phyloP scores from a whole-genome alignment of 257 asterid genomes.

The Ballota nigra region DNA sequence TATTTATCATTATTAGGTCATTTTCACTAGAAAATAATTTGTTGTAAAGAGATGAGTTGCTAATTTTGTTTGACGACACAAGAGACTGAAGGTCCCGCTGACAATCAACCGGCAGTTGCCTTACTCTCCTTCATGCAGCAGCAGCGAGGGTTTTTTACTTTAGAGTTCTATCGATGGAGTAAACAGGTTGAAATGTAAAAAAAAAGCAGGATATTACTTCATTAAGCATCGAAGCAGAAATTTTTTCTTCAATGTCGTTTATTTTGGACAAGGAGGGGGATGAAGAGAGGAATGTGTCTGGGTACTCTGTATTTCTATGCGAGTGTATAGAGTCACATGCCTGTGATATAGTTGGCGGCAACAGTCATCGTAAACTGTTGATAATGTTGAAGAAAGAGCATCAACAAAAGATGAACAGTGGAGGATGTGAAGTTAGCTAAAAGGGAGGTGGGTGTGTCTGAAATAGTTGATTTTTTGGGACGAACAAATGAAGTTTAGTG shows the following conservation, averaged over 20 bases:
- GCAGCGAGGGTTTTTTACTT: too few species aligned
- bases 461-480: slow-evolving; percentile 2
- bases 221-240: not conserved
- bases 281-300: slow-evolving; percentile 25
- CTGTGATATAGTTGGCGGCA: not conserved
- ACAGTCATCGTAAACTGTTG: too few species aligned
- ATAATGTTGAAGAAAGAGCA: not conserved
- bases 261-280: slow-evolving; percentile 14
- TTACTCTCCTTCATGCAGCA: too few species aligned
- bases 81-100: too few species aligned
- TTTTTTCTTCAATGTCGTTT: slow-evolving; percentile 11
- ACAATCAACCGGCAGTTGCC: too few species aligned
- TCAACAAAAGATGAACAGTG: not conserved
- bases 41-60: too few species aligned
- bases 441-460: slow-evolving; percentile 18
- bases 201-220: slow-evolving; percentile 2
- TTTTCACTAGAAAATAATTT: too few species aligned
- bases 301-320: slow-evolving; percentile 30
- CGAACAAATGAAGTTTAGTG: slow-evolving; percentile 5
- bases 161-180: too few species aligned
- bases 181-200: too few species aligned
- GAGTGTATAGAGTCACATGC: not conserved
- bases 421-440: slow-evolving; percentile 7
- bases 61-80: too few species aligned
- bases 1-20: too few species aligned